Base-by-base conservation (phyloP, 2,329 filamentous ascomycete genomes). In the Colletotrichum camelliae region DNA sequence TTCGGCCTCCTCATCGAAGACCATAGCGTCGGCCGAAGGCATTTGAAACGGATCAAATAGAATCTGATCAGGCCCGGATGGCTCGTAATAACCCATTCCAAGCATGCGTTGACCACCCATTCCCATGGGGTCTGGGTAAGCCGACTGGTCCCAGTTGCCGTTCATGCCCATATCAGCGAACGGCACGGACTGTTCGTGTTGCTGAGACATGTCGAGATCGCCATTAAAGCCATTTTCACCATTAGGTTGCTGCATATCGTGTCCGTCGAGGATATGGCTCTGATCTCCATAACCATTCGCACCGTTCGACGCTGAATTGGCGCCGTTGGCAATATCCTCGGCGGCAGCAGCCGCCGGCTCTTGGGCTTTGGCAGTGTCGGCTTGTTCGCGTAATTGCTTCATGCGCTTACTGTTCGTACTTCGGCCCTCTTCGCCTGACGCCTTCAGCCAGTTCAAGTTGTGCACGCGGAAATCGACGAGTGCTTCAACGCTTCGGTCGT, bases 401-500 rank as follows among this genome's bases (percentile, higher is more conserved):
- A 92, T 92, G 16, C 90, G 86, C 72, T 87, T 89, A 79, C 88
- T 91, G 77, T 91, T 87, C 64, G 89, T 88, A 79, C 88, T 91
- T 29, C 91, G 88, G 73, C 89, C 88, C 75, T 91, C 89, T 73
- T 92, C 91, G 16, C 90, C 91, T 18, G 86, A 84, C 13, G 87
- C 89, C 81, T 91, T 91, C 64, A 98, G 86, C 95, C 96, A 98
- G 57, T 90, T 91, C 31, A 98, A 87, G 82, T 99, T 99, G 69
- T 97, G 96, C 55, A 95, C 89, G 31, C 94, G 93, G 84, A 98
- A 98, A 82, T 98, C 96, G 10, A 98, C 95, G 27, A 98, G 89
- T 29, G 93, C 93, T 83, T 98, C 96, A 7, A 98, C 92, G 80
- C 96, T 98, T 76, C 97, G 93, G 67, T 95, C 94, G 84, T 99